These are phyloP conservation scores for Fusarium coicis DNA, from an alignment of 2,329 filamentous ascomycete genomes.

Conservation along the genomic window DNA sequence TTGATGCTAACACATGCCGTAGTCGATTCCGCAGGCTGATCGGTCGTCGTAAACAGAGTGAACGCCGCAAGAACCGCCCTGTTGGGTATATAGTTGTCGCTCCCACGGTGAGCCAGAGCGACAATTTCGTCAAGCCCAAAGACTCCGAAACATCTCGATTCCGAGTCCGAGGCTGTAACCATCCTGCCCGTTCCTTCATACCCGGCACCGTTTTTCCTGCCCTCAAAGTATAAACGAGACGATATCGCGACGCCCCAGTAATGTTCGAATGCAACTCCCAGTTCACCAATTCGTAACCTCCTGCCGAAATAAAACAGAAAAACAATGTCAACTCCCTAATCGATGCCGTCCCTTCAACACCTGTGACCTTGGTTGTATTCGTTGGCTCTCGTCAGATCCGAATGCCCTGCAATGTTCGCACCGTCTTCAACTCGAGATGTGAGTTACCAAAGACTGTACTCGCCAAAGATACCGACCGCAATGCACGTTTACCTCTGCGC, in stretches of 20 bases:
- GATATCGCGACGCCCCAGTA: slow-evolving; percentile 40
- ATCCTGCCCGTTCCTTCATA: slow-evolving; percentile 30
- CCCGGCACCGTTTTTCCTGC: slow-evolving; percentile 26
- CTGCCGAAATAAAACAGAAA: slow-evolving; percentile 35
- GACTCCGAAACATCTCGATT: slow-evolving; percentile 27
- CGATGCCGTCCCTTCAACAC: slow-evolving; percentile 41
- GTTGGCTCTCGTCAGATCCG: slow-evolving; percentile 34
- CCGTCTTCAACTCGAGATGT: slow-evolving; percentile 12
- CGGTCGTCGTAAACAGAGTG: slow-evolving; percentile 29
- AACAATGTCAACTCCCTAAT: slow-evolving; percentile 43
- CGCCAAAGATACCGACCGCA: slow-evolving; percentile 33
- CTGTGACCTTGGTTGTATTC: slow-evolving; percentile 34
- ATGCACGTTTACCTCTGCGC: slow-evolving; percentile 43
- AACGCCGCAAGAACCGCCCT: slow-evolving; percentile 41
- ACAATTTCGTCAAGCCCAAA: slow-evolving; percentile 18
- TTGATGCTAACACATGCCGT: slow-evolving; percentile 38
- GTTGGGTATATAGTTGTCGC: slow-evolving; percentile 41
- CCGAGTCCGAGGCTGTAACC: slow-evolving; percentile 19
- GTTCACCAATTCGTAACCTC: slow-evolving; percentile 37
- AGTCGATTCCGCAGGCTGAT: slow-evolving; percentile 35
- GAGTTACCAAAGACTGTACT: slow-evolving; percentile 17
- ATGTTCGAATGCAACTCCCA: slow-evolving; percentile 45
- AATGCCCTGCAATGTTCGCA: slow-evolving; percentile 25
- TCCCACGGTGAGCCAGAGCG: slow-evolving; percentile 18
- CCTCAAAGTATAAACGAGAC: slow-evolving; percentile 39